Evolutionary conservation across 306 rosid species (phyloP), one percentile per base, ranked within the genome.

Genomic region (Arachis stenosperma): DNA sequence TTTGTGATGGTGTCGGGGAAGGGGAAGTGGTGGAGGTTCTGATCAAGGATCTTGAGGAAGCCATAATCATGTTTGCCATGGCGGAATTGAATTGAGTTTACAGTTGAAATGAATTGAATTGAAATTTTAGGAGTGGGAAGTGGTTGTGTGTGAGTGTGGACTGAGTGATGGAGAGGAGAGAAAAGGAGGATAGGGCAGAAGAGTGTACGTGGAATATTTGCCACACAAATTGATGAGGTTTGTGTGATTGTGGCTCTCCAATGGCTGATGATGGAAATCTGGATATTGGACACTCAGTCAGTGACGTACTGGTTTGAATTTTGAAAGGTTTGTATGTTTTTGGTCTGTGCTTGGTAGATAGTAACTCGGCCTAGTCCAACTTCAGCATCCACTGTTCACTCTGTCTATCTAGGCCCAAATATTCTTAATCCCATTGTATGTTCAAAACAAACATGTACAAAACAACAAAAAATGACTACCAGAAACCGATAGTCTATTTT

Each of bases 41-140:
- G 37, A 86, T 65, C 69, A 84, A 41, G 10, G 85, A 71, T 33
- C 88, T 94, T 75, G 87, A 69, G 74, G 97, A 88, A 78, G 98
- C 92, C 88, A 92, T 87, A 81, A 95, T 86, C 90, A 86, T 80
- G 87, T 77, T 84, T 12, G 93, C 92, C 98, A 95, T 95, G 80
- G 61, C 62, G 27, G 30, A 8, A 5, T 17, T 15, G 61, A 47
- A 47, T 47, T 9, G 3, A 7, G 48, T 8, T 44, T 8, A 8
- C 48, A 9, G 52, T 11, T 12, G 5, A 7, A 47, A 0, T 11
- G 15, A 7, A 47, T 3, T 11, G 15, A 14, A 5, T 9, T 48
- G 54, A 42, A 8, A 42, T 6, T 42, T 42, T 10, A 46, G 11
- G 51, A 9, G 3, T 42, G 9, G 51, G 51, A 12, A 4, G 54